Evolutionary conservation across 164 flowering plant species (phyloP).

Genomic region (Santalum album): DNA sequence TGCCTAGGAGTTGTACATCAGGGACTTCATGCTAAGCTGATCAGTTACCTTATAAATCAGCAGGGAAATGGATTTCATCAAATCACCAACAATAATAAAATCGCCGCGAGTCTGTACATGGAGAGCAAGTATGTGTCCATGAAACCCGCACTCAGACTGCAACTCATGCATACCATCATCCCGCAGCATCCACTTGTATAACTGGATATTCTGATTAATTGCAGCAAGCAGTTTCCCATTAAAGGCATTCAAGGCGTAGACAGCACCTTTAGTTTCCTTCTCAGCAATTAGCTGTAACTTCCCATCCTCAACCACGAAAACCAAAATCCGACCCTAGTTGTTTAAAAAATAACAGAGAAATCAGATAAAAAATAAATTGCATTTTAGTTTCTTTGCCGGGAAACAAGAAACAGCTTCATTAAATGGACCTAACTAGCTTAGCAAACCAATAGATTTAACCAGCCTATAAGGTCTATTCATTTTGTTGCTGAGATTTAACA

Average conservation of each 20-base stretch:
- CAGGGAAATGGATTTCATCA: constrained; percentile 92
- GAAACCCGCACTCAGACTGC: constrained; percentile 95
- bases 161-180: constrained; percentile 91
- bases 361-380: too few species aligned
- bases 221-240: constrained; percentile 95
- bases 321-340: constrained; percentile 77
- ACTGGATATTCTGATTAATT: constrained; percentile 91
- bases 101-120: constrained; percentile 97
- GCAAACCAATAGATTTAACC: too few species aligned
- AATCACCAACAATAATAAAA: constrained; percentile 94
- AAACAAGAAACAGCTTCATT: neutral
- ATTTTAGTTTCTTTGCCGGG: neutral
- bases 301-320: constrained; percentile 88
- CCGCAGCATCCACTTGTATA: constrained; percentile 93
- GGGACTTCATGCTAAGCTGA: neutral
- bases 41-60: constrained; percentile 80
- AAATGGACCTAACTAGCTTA: neutral
- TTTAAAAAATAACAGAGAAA: neutral
- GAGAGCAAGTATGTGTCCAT: constrained; percentile 93
- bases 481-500: neutral
- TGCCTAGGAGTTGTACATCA: too few species aligned
- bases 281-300: constrained; percentile 81
- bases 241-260: constrained; percentile 83
- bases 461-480: neutral
- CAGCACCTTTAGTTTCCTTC: constrained; percentile 96